These are phyloP conservation scores for Amylocystis lapponica DNA, from an alignment of 768 basidiomycete genomes.

Conservation along the genomic window DNA sequence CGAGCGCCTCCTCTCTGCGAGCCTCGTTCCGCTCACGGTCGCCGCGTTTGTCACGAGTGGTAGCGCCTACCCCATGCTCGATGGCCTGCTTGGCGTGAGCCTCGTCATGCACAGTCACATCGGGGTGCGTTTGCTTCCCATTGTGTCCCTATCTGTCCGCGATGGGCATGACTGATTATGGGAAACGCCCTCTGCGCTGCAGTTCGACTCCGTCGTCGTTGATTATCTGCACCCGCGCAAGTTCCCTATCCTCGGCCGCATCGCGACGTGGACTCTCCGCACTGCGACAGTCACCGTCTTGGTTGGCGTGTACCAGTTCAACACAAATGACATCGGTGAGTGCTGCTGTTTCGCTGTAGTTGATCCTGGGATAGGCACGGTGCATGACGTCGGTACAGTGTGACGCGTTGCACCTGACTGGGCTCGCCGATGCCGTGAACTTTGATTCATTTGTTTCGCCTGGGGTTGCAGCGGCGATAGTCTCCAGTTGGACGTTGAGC, in stretches of 20 bases:
- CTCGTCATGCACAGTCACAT: slow-evolving; percentile 95
- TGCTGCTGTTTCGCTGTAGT: slow-evolving; percentile 9
- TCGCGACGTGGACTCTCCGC: slow-evolving; percentile 72
- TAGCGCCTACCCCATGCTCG: slow-evolving; percentile 75
- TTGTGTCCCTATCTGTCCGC: not conserved
- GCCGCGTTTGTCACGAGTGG: slow-evolving; percentile 80
- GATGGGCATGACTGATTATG: too few relatives aligned
- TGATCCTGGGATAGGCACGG: too few relatives aligned
- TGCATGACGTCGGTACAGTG: too few relatives aligned
- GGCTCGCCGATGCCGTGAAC: too few relatives aligned
- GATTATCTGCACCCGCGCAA: slow-evolving; percentile 95
- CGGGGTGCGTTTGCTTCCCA: slow-evolving; percentile 72
- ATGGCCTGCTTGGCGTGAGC: slow-evolving; percentile 82
- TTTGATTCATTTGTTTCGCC: too few relatives aligned
- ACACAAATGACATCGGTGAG: slow-evolving; percentile 96
- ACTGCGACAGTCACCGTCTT: slow-evolving; percentile 73
- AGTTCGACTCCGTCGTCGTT: slow-evolving; percentile 74
- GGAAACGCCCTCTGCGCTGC: too few relatives aligned
- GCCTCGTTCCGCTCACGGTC: slow-evolving; percentile 82
- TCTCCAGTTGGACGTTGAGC: too few relatives aligned
- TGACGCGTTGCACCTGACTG: not conserved
- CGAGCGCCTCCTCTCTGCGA: slow-evolving; percentile 85
- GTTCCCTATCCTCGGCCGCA: slow-evolving; percentile 74
- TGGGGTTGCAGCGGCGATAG: too few relatives aligned
- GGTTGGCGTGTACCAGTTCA: slow-evolving; percentile 94